phyloP scores from a whole-genome alignment of 1,139 yeast species.

The Keqinozyma sinolaborantium region DNA sequence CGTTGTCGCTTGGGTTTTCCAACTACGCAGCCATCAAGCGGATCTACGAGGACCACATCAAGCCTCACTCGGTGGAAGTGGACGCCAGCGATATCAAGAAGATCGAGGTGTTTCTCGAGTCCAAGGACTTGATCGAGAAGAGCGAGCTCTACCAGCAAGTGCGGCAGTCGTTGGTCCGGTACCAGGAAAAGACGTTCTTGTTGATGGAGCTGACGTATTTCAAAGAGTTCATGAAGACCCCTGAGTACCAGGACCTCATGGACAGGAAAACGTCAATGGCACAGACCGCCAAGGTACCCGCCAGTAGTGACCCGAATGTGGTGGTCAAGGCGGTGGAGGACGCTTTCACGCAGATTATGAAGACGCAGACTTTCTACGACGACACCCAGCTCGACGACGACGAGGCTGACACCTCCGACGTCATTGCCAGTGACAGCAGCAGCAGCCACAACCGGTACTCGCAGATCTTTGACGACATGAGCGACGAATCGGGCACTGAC shows the following conservation, averaged over 20 bases:
- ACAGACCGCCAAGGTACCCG: background rate
- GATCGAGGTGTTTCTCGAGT: conserved; percentile 24
- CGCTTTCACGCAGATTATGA: conserved; percentile 65
- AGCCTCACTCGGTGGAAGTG: conserved; percentile 11
- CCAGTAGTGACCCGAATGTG: conserved; percentile 21
- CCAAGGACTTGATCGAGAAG: conserved; percentile 11
- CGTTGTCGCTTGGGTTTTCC: conserved; percentile 23
- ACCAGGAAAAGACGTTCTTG: conserved; percentile 52
- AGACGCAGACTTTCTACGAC: conserved; percentile 11
- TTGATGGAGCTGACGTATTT: conserved; percentile 49
- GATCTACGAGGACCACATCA: conserved; percentile 44
- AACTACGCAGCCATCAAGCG: conserved; percentile 45
- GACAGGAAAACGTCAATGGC: background rate
- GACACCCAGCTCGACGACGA: conserved; percentile 19
- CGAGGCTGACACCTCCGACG: conserved; percentile 33
- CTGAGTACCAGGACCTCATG: conserved; percentile 4
- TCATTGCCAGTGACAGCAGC: conserved; percentile 22
- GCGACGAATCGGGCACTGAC: conserved; percentile 33
- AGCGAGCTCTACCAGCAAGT: conserved; percentile 40
- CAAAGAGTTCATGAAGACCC: conserved; percentile 11
- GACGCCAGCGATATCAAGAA: conserved; percentile 9
- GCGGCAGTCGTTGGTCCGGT: conserved; percentile 49
- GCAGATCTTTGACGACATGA: conserved; percentile 32
- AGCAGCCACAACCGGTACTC: conserved; percentile 17
- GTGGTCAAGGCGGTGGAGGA: conserved; percentile 65